Evolutionary conservation across 2,329 filamentous ascomycete genomes (phyloP).

Genomic region (Pyricularia grisea): DNA sequence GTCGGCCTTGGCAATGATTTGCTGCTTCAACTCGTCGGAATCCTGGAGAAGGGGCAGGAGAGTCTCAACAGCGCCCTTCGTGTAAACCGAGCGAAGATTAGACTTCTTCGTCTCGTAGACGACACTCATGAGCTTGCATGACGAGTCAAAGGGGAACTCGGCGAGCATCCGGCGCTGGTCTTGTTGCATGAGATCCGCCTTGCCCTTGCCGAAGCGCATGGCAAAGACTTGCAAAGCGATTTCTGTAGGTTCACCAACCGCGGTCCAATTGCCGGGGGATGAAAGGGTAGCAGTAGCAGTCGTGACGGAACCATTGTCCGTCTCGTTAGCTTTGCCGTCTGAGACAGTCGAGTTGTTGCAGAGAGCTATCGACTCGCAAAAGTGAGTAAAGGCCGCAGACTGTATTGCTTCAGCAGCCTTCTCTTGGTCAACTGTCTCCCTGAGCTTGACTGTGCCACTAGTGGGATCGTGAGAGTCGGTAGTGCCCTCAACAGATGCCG

Average conservation of each 20-base stretch:
- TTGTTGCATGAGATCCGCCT: slow-evolving; percentile 34
- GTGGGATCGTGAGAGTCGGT: slow-evolving; percentile 12
- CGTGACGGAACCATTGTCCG: slow-evolving; percentile 15
- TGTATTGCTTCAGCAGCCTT: slow-evolving; percentile 12
- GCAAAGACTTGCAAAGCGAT: slow-evolving; percentile 62
- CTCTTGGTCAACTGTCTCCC: slow-evolving; percentile 27
- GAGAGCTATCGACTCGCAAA: slow-evolving; percentile 46
- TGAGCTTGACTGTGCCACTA: slow-evolving; percentile 12
- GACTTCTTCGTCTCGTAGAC: slow-evolving; percentile 34
- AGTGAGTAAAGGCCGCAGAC: slow-evolving; percentile 28
- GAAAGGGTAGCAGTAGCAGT: slow-evolving; percentile 37
- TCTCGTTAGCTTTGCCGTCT: slow-evolving; percentile 25
- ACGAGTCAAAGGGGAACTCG: slow-evolving; percentile 57
- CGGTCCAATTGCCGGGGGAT: slow-evolving; percentile 42
- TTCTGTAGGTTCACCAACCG: slow-evolving; percentile 55
- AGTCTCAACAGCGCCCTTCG: slow-evolving; percentile 51
- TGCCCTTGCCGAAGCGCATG: slow-evolving; percentile 49
- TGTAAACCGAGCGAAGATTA: slow-evolving; percentile 22
- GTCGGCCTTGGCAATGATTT: slow-evolving; percentile 54
- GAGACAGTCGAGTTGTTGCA: slow-evolving; percentile 50
- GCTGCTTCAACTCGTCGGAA: slow-evolving; percentile 22
- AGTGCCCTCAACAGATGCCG: slow-evolving; percentile 43
- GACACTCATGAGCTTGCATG: slow-evolving; percentile 58
- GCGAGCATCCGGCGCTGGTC: slow-evolving; percentile 39
- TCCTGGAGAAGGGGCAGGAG: slow-evolving; percentile 44